phyloP scores from a whole-genome alignment of 208 protist species.

The Leishmania aethiopica region DNA sequence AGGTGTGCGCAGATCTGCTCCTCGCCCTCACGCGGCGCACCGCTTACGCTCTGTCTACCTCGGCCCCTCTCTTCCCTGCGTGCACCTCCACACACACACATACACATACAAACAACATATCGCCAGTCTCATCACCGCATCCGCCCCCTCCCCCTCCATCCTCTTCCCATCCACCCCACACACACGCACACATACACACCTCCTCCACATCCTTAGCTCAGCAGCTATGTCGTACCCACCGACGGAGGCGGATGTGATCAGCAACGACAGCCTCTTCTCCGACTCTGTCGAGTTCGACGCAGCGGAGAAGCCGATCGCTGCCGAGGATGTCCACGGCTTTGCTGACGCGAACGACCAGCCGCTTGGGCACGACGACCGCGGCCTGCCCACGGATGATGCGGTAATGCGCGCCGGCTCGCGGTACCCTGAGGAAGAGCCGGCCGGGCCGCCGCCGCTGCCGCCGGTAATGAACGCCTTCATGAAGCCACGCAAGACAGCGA shows the following conservation, averaged over 20 bases:
- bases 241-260: slow-evolving; percentile 61
- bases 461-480: slow-evolving; percentile 42
- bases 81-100: no score
- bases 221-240: slow-evolving; percentile 51
- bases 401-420: slow-evolving; percentile 10
- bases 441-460: slow-evolving; percentile 20
- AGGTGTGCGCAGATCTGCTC: no score
- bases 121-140: background rate
- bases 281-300: slow-evolving; percentile 64
- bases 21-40: background rate
- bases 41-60: background rate
- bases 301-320: slow-evolving; percentile 50
- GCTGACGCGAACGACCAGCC: slow-evolving; percentile 5
- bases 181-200: background rate
- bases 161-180: background rate
- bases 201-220: background rate
- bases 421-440: slow-evolving; percentile 23
- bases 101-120: background rate
- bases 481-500: slow-evolving; percentile 60
- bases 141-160: background rate
- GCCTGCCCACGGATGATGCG: slow-evolving; percentile 13
- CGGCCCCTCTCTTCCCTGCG: background rate
- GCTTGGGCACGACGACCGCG: slow-evolving; percentile 10
- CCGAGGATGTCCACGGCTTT: slow-evolving; percentile 5
- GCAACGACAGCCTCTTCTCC: slow-evolving; percentile 77